These are phyloP conservation scores for Trametes cubensis DNA, from an alignment of 768 basidiomycete genomes.

Conservation along the genomic window DNA sequence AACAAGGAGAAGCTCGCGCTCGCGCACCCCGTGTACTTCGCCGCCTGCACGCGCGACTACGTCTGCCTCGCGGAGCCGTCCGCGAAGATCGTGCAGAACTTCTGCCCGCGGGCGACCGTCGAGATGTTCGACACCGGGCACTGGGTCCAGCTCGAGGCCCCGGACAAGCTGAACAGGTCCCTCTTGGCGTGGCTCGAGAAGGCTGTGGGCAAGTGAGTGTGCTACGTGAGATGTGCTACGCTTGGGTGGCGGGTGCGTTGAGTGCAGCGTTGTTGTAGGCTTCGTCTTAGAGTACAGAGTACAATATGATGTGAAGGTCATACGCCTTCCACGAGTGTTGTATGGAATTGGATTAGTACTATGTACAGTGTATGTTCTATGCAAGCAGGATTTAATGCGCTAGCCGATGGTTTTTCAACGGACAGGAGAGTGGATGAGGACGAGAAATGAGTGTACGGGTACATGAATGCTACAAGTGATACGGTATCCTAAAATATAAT, in stretches of 20 bases:
- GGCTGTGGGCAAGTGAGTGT: slow-evolving; percentile 12
- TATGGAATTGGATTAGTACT: no score
- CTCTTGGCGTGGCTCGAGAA: slow-evolving; percentile 38
- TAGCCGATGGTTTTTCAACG: no score
- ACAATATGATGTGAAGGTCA: not conserved
- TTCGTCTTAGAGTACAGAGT: not conserved
- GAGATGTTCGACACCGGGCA: slow-evolving; percentile 42
- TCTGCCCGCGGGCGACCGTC: slow-evolving; percentile 33
- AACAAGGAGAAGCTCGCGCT: slow-evolving; percentile 35
- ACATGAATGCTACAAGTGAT: not conserved
- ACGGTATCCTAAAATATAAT: not conserved
- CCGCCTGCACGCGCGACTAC: slow-evolving; percentile 38
- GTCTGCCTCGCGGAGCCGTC: slow-evolving; percentile 35
- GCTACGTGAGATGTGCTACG: not conserved
- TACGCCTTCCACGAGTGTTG: no score
- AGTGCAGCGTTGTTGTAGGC: no score
- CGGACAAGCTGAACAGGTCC: slow-evolving; percentile 39
- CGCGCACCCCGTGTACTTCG: slow-evolving; percentile 43
- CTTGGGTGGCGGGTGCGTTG: not conserved
- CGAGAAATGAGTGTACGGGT: no score
- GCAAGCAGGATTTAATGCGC: no score
- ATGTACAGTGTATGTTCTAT: no score
- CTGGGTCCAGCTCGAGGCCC: slow-evolving; percentile 40
- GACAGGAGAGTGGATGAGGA: no score
- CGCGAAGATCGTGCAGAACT: slow-evolving; percentile 30